A percentile compares a stretch with the other conserved stretches of the same genome.
Conservation (phyloP, 768 basidiomycete species). For the Rhizopogon vinicolor region DNA sequence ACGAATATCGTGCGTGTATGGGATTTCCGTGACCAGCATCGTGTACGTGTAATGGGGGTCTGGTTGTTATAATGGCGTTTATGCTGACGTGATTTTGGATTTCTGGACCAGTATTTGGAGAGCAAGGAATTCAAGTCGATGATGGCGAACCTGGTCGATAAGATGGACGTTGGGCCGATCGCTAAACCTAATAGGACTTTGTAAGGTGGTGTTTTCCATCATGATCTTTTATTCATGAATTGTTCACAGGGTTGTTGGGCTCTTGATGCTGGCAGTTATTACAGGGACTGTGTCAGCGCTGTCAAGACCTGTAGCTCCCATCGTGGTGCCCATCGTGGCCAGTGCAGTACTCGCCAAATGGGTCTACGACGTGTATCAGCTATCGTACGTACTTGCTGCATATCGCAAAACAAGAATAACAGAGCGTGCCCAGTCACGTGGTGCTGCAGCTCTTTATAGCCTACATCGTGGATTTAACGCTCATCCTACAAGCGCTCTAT, state of each 20-base stretch:
- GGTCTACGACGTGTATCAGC: neutral
- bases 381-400: neutral
- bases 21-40: conserved; percentile 9
- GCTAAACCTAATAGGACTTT: neutral
- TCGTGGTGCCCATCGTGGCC: neutral
- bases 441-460: conserved; percentile 14
- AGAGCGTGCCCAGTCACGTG: neutral
- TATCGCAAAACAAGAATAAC: neutral
- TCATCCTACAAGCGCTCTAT: conserved; percentile 20
- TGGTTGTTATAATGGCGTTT: no score
- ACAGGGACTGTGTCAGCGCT: neutral
- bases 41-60: no score
- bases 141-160: neutral
- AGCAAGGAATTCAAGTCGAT: neutral
- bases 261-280: neutral
- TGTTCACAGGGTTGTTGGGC: neutral
- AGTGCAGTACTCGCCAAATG: neutral
- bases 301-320: neutral
- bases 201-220: neutral
- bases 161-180: neutral
- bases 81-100: no score
- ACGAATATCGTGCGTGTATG: conserved; percentile 12
- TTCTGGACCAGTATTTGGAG: neutral
- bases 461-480: conserved; percentile 21
- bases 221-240: neutral